Evolutionary conservation across 2,329 filamentous ascomycete genomes (phyloP).

Genomic region (Plectosphaerella cucumerina): DNA sequence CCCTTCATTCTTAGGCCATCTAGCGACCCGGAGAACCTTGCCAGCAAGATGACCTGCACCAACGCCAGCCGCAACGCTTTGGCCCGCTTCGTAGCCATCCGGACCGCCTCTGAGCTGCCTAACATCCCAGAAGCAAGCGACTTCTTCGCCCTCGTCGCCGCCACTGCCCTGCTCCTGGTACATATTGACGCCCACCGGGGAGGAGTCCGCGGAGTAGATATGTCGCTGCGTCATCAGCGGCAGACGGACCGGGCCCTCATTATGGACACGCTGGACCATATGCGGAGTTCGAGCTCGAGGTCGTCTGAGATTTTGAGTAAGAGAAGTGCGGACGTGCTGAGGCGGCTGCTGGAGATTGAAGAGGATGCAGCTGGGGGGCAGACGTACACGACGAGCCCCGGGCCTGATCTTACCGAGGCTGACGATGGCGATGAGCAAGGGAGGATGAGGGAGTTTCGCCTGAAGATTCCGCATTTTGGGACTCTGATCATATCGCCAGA

Average conservation of each 20-base stretch:
- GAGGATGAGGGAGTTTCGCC: not conserved
- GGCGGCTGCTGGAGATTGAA: constrained; percentile 26
- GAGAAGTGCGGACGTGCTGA: constrained; percentile 23
- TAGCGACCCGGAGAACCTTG: constrained; percentile 16
- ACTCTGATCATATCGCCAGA: constrained; percentile 22
- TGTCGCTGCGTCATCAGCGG: constrained; percentile 32
- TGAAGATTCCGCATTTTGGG: constrained; percentile 22
- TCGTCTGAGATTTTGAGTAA: constrained; percentile 25
- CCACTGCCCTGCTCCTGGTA: constrained; percentile 30
- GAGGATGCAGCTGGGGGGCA: constrained; percentile 18
- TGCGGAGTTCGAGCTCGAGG: constrained; percentile 21
- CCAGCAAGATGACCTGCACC: constrained; percentile 29
- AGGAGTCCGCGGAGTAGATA: not conserved
- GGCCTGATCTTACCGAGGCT: not conserved
- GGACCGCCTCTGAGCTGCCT: constrained; percentile 18
- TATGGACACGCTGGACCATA: constrained; percentile 28
- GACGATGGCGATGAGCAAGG: not conserved
- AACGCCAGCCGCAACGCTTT: constrained; percentile 34
- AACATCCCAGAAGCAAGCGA: constrained; percentile 25
- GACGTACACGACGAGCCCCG: constrained; percentile 3
- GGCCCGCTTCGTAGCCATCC: constrained; percentile 27
- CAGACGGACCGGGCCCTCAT: constrained; percentile 33
- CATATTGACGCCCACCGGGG: constrained; percentile 26
- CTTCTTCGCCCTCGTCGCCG: constrained; percentile 31
- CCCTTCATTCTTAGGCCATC: constrained; percentile 28